A percentile compares a stretch with the other conserved stretches of the same genome.
Evolutionary conservation across 768 basidiomycete genomes (phyloP).

Genomic region (Boletus fagicola): DNA sequence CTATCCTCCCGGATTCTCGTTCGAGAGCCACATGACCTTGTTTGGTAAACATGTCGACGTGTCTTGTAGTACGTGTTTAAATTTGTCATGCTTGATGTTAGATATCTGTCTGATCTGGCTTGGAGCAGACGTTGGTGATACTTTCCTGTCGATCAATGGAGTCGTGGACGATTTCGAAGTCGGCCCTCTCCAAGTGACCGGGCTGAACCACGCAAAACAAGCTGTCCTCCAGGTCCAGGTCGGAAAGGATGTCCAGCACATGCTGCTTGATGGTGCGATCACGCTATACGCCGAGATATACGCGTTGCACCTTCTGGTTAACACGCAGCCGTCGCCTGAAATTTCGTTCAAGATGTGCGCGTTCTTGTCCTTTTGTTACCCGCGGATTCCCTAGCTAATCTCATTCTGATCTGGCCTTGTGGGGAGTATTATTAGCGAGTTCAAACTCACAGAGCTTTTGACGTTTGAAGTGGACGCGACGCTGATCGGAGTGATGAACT

Average conservation of each 20-base stretch:
- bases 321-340: conserved; percentile 3
- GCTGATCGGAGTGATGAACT: conserved; percentile 3
- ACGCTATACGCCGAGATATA: conserved; percentile 1
- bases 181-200: no score
- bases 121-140: no score
- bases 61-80: no score
- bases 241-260: conserved; percentile 3
- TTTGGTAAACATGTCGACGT: no score
- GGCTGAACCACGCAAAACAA: no score
- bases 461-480: conserved; percentile 5
- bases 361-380: neutral
- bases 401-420: neutral
- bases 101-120: no score
- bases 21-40: no score
- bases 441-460: conserved; percentile 5
- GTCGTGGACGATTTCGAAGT: no score
- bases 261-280: conserved; percentile 4
- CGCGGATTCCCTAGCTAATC: neutral
- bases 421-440: neutral
- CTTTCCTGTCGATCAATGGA: no score
- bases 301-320: neutral
- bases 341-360: conserved; percentile 10
- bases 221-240: neutral
- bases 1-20: no score
- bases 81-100: no score